A percentile compares a stretch with the other conserved stretches of the same genome.
Conservation (phyloP, 1,284 basidiomycete genomes). For the Gomphus bonarii region DNA sequence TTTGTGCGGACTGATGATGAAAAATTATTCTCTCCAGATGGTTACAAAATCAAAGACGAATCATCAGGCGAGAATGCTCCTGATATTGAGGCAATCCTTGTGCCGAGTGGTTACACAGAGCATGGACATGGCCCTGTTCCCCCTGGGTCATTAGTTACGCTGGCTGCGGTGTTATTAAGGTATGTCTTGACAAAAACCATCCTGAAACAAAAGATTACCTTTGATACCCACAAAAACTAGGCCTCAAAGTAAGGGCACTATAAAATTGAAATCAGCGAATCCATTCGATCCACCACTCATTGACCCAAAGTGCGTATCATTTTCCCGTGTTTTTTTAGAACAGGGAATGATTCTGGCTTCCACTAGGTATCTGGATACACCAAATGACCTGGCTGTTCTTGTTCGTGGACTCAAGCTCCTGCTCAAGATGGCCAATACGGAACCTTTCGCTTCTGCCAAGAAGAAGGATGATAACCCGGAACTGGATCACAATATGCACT, state of each 20-base stretch:
- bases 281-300: conserved; percentile 31
- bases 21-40: conserved; percentile 17
- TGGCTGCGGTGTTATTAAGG: background rate
- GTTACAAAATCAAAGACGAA: conserved; percentile 16
- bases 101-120: conserved; percentile 28
- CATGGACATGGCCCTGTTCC: background rate
- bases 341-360: background rate
- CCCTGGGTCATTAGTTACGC: conserved; percentile 7
- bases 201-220: too few species aligned
- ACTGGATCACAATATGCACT: conserved; percentile 33
- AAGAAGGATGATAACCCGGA: conserved; percentile 25
- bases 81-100: conserved; percentile 21
- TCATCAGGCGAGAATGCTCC: conserved; percentile 13
- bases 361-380: conserved; percentile 44
- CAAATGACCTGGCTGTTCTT: conserved; percentile 45
- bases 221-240: conserved; percentile 12
- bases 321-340: background rate
- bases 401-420: conserved; percentile 44
- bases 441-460: conserved; percentile 37
- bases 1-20: conserved; percentile 23
- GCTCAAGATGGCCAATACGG: conserved; percentile 26
- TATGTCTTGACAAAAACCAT: background rate
- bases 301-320: conserved; percentile 29
- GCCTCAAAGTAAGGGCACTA: conserved; percentile 32
- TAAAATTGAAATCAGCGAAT: conserved; percentile 28